Base-by-base conservation (phyloP, 257 asterid species). In the Fraxinus americana region DNA sequence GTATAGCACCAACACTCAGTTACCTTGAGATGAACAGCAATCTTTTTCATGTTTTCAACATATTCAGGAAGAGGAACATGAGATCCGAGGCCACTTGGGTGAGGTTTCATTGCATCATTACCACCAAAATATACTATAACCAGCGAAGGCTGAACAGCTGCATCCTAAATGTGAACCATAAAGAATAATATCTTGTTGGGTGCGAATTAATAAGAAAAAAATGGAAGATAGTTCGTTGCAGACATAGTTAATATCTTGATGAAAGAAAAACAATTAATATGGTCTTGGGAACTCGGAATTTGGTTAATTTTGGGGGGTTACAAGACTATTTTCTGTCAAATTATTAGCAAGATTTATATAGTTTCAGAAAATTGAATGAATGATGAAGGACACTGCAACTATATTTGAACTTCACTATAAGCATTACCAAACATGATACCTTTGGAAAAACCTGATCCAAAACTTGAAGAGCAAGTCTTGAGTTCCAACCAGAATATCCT, bases 401-500 rank as follows among this genome's bases (percentile, higher is more conserved):
- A 63, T 63, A 63, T 25, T 27, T 63, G 34, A 59, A 59, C 27
- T 57, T 17, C 67, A 23, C 14, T 11, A 63, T 23, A 2, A 67
- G 17, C 77, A 35, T 83, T 2, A 25, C 21, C 63, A 75, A 38
- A 75, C 32, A 63, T 70, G 36, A 82, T 89, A 94, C 97, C 92
- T 83, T 90, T 1, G 98, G 98, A 72, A 94, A 92, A 83, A 92
- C 74, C 61, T 77, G 75, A 79, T 84, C 77, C 86, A 94, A 54
- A 14, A 90, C 91, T 86, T 92, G 85, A 74, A 94, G 86, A 52
- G 92, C 98, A 70, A 76, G 87, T 78, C 96, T 84, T 17, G 98
- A 90, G 68, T 92, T 94, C 98, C 98, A 94, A 63, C 98, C 98
- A 21, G 87, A 72, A 83, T 94, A 94, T 74, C 98, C 98, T 73